phyloP scores from a whole-genome alignment of 805 yeast genomes.

The Priceomyces castillae region DNA sequence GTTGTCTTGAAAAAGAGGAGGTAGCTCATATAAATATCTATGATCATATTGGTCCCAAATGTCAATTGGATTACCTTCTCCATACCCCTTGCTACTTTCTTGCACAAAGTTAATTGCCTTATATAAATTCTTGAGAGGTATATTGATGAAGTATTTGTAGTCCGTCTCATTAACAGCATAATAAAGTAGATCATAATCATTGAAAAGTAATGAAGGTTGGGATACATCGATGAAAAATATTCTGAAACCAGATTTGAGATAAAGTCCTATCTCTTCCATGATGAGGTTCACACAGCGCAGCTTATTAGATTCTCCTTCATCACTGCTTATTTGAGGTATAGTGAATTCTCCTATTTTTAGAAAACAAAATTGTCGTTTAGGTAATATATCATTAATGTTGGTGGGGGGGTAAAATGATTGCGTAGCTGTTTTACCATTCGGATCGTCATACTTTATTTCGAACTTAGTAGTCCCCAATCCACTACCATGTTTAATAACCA shows the following conservation, averaged over 20 bases:
- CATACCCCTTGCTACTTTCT: slow-evolving; percentile 23
- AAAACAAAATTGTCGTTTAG: slow-evolving; percentile 48
- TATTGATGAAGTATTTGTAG: slow-evolving; percentile 42
- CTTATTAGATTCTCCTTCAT: slow-evolving; percentile 4
- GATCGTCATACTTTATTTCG: slow-evolving; percentile 36
- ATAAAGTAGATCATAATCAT: slow-evolving; percentile 42
- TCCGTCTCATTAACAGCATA: slow-evolving; percentile 40
- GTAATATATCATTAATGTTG: slow-evolving; percentile 56
- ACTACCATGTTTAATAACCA: slow-evolving; percentile 50
- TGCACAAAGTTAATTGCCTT: slow-evolving; percentile 43
- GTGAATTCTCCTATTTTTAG: slow-evolving; percentile 50
- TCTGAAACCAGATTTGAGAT: slow-evolving; percentile 50
- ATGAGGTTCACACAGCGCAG: slow-evolving; percentile 35
- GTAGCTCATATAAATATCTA: slow-evolving; percentile 10
- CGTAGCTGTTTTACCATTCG: slow-evolving; percentile 21
- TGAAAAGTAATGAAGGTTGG: slow-evolving; percentile 39
- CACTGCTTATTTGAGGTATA: slow-evolving; percentile 21
- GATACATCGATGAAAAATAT: slow-evolving; percentile 44
- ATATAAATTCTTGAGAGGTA: slow-evolving; percentile 46
- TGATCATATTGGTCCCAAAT: slow-evolving; percentile 21
- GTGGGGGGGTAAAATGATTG: slow-evolving; percentile 55
- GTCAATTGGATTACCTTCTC: slow-evolving; percentile 23
- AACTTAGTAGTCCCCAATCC: slow-evolving; percentile 62
- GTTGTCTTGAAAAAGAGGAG: neutral
- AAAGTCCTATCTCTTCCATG: slow-evolving; percentile 58